Evolutionary conservation across 352 stramenopile species (phyloP).

Genomic region (Pythium volutum): DNA sequence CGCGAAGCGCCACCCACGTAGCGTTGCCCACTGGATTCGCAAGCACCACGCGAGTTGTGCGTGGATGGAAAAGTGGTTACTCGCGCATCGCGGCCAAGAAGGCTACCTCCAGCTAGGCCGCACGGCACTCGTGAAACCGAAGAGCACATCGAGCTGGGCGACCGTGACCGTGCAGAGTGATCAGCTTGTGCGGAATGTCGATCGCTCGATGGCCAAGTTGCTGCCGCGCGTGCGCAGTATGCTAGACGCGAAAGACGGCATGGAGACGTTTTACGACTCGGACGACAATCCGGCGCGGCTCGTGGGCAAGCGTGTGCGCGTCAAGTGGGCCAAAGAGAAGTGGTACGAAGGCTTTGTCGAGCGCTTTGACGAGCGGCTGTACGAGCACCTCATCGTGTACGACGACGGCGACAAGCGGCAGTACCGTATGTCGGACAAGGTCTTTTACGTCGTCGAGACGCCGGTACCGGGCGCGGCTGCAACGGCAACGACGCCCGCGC

Average conservation of each 20-base stretch:
- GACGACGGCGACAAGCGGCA: constrained; percentile 85
- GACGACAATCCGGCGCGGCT: constrained; percentile 84
- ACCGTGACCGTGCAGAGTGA: constrained; percentile 24
- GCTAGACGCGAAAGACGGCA: constrained; percentile 21
- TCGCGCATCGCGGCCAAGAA: constrained; percentile 55
- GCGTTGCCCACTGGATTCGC: constrained; percentile 61
- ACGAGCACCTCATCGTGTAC: constrained; percentile 83
- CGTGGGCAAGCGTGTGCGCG: constrained; percentile 77
- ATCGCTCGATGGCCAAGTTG: constrained; percentile 26
- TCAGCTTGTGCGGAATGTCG: constrained; percentile 24
- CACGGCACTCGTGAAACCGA: constrained; percentile 81
- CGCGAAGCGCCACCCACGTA: constrained; percentile 62
- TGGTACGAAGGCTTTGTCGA: constrained; percentile 84
- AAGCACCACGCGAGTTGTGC: constrained; percentile 59
- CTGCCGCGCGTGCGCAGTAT: constrained; percentile 25
- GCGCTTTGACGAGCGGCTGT: constrained; percentile 73
- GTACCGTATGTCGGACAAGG: constrained; percentile 88
- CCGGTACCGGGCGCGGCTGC: background rate
- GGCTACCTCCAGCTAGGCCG: constrained; percentile 71
- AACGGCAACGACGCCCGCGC: background rate
- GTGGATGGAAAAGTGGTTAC: constrained; percentile 86
- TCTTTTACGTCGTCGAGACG: constrained; percentile 71
- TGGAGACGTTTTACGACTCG: constrained; percentile 86
- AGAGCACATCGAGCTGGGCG: constrained; percentile 81
- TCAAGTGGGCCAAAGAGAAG: constrained; percentile 90